These are phyloP conservation scores for Triangularia verruculosa DNA, from an alignment of 2,329 filamentous ascomycete genomes.

Conservation along the genomic window DNA sequence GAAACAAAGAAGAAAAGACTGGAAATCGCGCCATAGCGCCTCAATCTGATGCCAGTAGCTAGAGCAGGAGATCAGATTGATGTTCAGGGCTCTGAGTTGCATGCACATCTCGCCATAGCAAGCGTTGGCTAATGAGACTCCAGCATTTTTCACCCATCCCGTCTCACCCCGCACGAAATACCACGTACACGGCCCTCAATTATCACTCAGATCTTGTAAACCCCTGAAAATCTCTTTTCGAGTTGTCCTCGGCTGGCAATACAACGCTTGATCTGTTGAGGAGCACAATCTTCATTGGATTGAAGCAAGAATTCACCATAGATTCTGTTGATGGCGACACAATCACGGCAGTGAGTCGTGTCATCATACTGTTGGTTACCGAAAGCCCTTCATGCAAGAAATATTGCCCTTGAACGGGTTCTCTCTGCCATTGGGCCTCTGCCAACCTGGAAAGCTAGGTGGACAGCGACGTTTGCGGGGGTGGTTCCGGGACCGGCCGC, in stretches of 20 bases:
- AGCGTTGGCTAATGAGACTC: background rate
- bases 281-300: no score
- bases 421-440: no score
- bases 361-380: background rate
- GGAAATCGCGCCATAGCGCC: slow-evolving; percentile 7
- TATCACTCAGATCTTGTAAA: no score
- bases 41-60: background rate
- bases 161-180: no score
- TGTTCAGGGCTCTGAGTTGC: background rate
- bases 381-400: background rate
- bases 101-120: background rate
- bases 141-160: background rate
- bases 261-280: no score
- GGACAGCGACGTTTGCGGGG: background rate
- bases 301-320: background rate
- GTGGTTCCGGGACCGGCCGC: slow-evolving; percentile 11
- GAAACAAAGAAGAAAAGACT: background rate
- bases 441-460: no score
- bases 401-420: background rate
- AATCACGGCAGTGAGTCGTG: background rate
- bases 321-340: background rate
- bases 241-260: no score
- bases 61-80: background rate
- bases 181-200: no score
- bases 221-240: no score